Percentiles rank a stretch among this genome's conserved stretches.
These are phyloP conservation scores for Solioccasus polychromus DNA, from an alignment of 768 basidiomycete species.

Conservation along the genomic window DNA sequence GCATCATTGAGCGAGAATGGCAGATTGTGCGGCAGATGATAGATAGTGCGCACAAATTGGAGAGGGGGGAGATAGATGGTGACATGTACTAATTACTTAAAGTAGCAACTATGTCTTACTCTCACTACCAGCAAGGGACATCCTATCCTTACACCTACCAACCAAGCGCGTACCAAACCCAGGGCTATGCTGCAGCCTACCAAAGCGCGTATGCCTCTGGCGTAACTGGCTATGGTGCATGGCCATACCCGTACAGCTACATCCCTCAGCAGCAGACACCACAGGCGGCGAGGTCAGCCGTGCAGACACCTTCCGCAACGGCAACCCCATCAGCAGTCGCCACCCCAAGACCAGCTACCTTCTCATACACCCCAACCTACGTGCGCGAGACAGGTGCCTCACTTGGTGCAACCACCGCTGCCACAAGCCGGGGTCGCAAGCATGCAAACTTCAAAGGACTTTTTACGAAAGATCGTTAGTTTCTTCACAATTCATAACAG, in stretches of 20 bases:
- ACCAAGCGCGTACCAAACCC: constrained; percentile 43
- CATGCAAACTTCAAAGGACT: constrained; percentile 70
- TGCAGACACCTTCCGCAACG: constrained; percentile 29
- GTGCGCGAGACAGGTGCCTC: constrained; percentile 44
- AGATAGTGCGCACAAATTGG: constrained; percentile 67
- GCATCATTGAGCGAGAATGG: constrained; percentile 69
- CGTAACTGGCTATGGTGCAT: constrained; percentile 64
- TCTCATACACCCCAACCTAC: constrained; percentile 54
- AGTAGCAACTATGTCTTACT: constrained; percentile 29
- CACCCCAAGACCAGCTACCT: constrained; percentile 44
- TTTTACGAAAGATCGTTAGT: constrained; percentile 80
- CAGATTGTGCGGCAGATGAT: constrained; percentile 67
- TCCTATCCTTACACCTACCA: too few relatives aligned
- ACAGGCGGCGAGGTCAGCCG: constrained; percentile 29
- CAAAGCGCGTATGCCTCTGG: constrained; percentile 54
- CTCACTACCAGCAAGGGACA: constrained; percentile 37
- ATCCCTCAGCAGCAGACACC: constrained; percentile 38
- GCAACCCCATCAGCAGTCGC: constrained; percentile 29
- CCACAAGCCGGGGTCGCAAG: constrained; percentile 52
- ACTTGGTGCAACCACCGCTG: constrained; percentile 36
- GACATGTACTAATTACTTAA: constrained; percentile 2
- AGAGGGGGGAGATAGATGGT: constrained; percentile 48
- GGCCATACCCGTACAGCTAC: constrained; percentile 71
- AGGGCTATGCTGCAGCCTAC: constrained; percentile 50
- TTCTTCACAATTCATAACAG: neutral